Base-by-base conservation (phyloP, 306 rosid species). In the Lupinus albus region DNA sequence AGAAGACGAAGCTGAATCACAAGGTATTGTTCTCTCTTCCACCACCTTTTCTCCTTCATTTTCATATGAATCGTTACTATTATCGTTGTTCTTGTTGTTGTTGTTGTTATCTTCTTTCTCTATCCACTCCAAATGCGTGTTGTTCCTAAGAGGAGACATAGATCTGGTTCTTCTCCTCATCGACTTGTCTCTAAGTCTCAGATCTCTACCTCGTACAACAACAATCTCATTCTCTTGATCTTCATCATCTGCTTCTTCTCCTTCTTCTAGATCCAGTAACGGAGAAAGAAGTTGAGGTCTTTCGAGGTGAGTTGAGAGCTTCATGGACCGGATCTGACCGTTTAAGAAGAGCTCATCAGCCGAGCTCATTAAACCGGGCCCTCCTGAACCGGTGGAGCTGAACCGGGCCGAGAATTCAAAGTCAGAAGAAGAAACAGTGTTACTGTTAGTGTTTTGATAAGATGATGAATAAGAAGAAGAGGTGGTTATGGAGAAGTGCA, bases 271-370 rank as follows among this genome's bases (percentile, higher is more conserved):
- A 94, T 90, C 97, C 73, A 84, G 65, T 70, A 93, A 70, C 5
- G 98, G 98, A 30, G 83, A 83, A 0, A 92, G 70, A 42, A 83
- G 79, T 52, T 89, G 99, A 5, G 99, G 97, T 13, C 77, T 78
- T 36, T 94, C 92, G 42, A 94, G 61, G 78, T 94, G 97, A 21
- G 81, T 64, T 0, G 97, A 90, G 0, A 88, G 91, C 73, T 88
- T 94, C 97, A 94, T 90, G 41, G 99, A 97, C 4, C 96, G 84
- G 91, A 94, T 91, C 97, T 90, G 83, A 3, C 99, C 99, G 59
- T 91, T 88, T 13, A 94, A 70, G 82, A 91, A 94, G 33, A 94
- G 66, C 89, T 94, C 97, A 41, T 94, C 97, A 0, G 97, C 99
- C 0, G 96, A 90, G 76, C 84, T 91, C 99, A 94, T 94, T 0